Base-by-base conservation (phyloP, 257 asterid genomes). In the Eustoma russellianum region DNA sequence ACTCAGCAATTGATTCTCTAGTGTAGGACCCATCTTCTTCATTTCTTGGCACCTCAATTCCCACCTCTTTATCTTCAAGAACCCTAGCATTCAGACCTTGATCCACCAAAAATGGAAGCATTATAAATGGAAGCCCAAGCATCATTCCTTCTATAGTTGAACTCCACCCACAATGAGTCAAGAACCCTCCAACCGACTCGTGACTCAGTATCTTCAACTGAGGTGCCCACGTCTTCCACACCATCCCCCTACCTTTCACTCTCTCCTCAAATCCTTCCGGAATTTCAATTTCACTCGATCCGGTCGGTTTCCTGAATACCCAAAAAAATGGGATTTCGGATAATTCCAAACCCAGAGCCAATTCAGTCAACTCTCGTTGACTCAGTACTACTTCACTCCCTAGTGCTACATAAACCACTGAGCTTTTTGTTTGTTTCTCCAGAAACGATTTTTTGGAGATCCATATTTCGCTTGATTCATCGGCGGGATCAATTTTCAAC, bases 151-250 rank as follows among this genome's bases (percentile, higher is more conserved):
- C 76, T 0, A 69, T 49, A 0, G 41, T 41, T 0, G 86, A 81
- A 45, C 79, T 49, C 83, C 81, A 76, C 3, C 83, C 83, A 16
- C 78, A 69, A 1, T 80, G 84, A 12, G 80, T 77, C 68, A 77
- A 56, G 66, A 74, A 80, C 0, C 74, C 82, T 0, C 83, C 83
- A 5, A 79, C 58, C 0, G 85, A 72, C 2, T 58, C 75, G 46
- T 80, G 85, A 34, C 80, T 68, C 55, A 77, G 53, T 69, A 76
- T 74, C 55, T 55, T 60, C 55, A 74, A 0, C n/a, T 65, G 83
- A 1, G 81, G 89, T 0, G 57, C 83, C 85, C 89, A 68, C 0
- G 55, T 72, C 60, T 41, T 70, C 81, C 85, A 78, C 40, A 75
- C 74, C 1, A 70, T 28, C 6, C 85, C 83, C 41, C 57, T 68